These are phyloP conservation scores for Hericium alpestre DNA, from an alignment of 768 basidiomycete genomes.

Conservation along the genomic window DNA sequence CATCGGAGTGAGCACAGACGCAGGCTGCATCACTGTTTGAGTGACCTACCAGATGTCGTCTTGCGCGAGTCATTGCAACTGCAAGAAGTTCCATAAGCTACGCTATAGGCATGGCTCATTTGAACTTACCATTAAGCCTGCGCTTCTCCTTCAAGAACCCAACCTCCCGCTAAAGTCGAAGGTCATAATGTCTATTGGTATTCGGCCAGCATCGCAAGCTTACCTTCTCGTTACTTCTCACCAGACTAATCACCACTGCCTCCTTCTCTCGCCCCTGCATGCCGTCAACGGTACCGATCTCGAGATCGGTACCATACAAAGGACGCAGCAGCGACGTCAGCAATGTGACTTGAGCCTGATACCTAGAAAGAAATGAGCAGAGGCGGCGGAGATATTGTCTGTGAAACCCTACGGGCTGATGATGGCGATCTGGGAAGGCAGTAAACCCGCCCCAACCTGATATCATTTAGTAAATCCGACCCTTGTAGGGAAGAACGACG, in stretches of 20 bases:
- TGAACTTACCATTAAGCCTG: conserved; percentile 65
- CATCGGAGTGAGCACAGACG: not conserved
- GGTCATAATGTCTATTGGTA: not conserved
- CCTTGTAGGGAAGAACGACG: not conserved
- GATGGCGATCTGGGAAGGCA: conserved; percentile 68
- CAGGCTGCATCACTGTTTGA: not conserved
- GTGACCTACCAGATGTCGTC: conserved; percentile 66
- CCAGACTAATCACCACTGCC: conserved; percentile 84
- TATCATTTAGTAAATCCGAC: not conserved
- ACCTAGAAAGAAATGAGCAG: conserved; percentile 32
- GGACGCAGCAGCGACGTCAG: conserved; percentile 70
- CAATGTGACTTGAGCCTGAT: conserved; percentile 89
- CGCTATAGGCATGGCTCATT: not conserved
- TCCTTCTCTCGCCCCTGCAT: conserved; percentile 98
- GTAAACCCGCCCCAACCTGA: conserved; percentile 52
- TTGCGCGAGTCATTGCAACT: conserved; percentile 91
- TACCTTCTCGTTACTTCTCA: conserved; percentile 82
- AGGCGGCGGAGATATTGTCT: not conserved
- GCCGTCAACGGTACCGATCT: conserved; percentile 92
- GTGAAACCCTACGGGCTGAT: conserved; percentile 61
- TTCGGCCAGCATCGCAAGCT: conserved; percentile 7
- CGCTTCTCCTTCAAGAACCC: conserved; percentile 92
- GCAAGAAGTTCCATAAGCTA: conserved; percentile 2
- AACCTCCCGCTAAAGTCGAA: conserved; percentile 56
- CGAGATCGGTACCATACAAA: conserved; percentile 54